Evolutionary conservation across 306 rosid species (phyloP).

Genomic region (Vigna radiata): DNA sequence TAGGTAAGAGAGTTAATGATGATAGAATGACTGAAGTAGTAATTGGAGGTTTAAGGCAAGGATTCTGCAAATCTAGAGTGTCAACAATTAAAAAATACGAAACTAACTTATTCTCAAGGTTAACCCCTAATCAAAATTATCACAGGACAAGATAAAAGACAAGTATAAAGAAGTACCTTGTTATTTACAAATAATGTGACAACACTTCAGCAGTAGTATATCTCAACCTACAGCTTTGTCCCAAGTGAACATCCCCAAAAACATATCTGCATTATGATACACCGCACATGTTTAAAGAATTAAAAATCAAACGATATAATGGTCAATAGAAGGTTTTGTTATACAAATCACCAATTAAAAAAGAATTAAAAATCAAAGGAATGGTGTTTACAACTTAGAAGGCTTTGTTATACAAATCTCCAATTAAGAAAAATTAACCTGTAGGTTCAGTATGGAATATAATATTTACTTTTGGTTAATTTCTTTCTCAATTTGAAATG

Average conservation of each 20-base stretch:
- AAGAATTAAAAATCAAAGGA: not conserved
- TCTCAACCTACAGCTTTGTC: slow-evolving; percentile 97
- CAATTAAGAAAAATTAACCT: not conserved
- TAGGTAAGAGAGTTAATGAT: slow-evolving; percentile 21
- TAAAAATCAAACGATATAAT: not conserved
- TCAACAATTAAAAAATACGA: not conserved
- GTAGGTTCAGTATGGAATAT: slow-evolving; percentile 9
- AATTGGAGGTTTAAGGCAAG: slow-evolving; percentile 7
- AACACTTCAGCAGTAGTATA: slow-evolving; percentile 62
- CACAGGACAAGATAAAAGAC: too few species aligned
- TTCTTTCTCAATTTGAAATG: slow-evolving; percentile 25
- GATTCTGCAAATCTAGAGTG: not conserved
- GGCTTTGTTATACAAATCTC: slow-evolving; percentile 34
- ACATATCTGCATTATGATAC: slow-evolving; percentile 65
- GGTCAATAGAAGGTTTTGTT: slow-evolving; percentile 13
- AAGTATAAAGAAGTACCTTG: slow-evolving; percentile 48
- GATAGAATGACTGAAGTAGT: slow-evolving; percentile 24
- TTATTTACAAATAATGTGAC: slow-evolving; percentile 71
- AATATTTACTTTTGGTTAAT: slow-evolving; percentile 5
- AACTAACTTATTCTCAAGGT: slow-evolving; percentile 12
- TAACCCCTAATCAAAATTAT: slow-evolving; percentile 27
- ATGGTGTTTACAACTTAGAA: not conserved
- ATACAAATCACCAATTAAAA: not conserved
- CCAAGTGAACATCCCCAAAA: slow-evolving; percentile 98
- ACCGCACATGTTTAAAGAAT: slow-evolving; percentile 26